These are phyloP conservation scores for Penicillium brasilianum DNA, from an alignment of 2,329 filamentous ascomycete species.

Conservation along the genomic window DNA sequence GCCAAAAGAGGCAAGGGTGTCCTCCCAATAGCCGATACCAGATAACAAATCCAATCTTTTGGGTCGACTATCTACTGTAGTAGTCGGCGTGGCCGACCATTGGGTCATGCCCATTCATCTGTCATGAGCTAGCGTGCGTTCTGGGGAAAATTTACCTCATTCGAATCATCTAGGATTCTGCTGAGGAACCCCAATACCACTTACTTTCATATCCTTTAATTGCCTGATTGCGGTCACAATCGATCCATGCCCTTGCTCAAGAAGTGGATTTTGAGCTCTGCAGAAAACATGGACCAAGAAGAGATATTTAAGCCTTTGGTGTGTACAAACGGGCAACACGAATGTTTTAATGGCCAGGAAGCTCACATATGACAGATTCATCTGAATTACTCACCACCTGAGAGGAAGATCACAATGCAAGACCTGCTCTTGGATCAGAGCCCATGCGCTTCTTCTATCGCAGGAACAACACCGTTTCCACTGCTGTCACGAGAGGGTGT, in stretches of 20 bases:
- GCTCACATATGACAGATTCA: conserved; percentile 17
- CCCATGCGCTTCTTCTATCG: conserved; percentile 15
- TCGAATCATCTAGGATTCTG: not conserved
- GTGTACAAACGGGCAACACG: not conserved
- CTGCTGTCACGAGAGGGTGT: conserved; percentile 19
- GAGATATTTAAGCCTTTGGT: not conserved
- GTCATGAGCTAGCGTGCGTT: not conserved
- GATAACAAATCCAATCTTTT: not conserved
- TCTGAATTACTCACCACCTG: conserved; percentile 19
- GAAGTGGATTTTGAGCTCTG: not conserved
- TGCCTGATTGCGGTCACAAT: not conserved
- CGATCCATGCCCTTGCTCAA: not conserved
- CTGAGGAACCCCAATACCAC: not conserved
- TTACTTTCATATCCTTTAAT: not conserved
- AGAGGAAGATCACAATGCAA: conserved; percentile 20
- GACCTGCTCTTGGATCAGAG: conserved; percentile 15
- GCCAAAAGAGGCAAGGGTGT: not conserved
- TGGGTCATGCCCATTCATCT: not conserved
- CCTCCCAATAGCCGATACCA: not conserved
- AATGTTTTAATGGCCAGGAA: not conserved
- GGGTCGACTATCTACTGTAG: not conserved
- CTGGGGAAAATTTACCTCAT: not conserved
- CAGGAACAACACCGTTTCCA: conserved; percentile 21
- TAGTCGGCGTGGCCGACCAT: not conserved
- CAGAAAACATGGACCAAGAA: not conserved